A percentile compares a stretch with the other conserved stretches of the same genome.
phyloP scores from a whole-genome alignment of 2,329 filamentous ascomycete genomes.

The Stylonectria norvegica region DNA sequence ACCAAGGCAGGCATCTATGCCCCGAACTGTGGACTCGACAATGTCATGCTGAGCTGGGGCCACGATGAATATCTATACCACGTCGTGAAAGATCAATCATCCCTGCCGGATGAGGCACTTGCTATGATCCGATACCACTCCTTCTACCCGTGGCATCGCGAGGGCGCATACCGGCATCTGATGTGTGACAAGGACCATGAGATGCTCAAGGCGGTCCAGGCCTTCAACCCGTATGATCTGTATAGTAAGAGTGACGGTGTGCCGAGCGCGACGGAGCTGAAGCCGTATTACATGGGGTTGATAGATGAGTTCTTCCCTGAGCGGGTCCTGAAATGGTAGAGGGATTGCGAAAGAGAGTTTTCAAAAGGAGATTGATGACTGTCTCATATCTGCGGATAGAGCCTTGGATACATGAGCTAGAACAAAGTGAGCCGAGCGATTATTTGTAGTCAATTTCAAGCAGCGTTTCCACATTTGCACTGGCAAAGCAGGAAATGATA shows the following conservation, averaged over 20 bases:
- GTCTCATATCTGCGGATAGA: background rate
- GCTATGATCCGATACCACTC: constrained; percentile 94
- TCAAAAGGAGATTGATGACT: no score
- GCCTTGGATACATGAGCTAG: no score
- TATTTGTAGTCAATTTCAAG: no score
- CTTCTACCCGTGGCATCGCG: constrained; percentile 88
- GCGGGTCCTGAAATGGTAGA: constrained; percentile 38
- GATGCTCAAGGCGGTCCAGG: constrained; percentile 77
- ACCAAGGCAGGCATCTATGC: constrained; percentile 77
- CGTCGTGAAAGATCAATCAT: constrained; percentile 78
- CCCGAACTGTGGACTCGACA: constrained; percentile 76
- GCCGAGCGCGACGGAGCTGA: constrained; percentile 72
- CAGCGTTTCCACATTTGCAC: no score
- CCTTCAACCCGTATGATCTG: constrained; percentile 88
- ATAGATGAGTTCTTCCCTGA: constrained; percentile 43
- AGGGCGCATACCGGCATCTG: constrained; percentile 74
- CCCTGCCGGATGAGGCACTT: constrained; percentile 73
- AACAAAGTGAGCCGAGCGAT: no score
- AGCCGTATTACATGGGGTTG: constrained; percentile 48
- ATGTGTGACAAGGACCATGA: constrained; percentile 79
- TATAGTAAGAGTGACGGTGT: constrained; percentile 88
- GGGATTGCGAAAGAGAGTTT: background rate
- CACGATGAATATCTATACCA: constrained; percentile 88
- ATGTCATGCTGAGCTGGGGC: constrained; percentile 87
- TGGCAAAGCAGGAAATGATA: no score